Percentiles rank a stretch among this genome's conserved stretches.
These are phyloP conservation scores for Annulohypoxylon truncatum DNA, from an alignment of 2,329 filamentous ascomycete genomes.

Conservation along the genomic window DNA sequence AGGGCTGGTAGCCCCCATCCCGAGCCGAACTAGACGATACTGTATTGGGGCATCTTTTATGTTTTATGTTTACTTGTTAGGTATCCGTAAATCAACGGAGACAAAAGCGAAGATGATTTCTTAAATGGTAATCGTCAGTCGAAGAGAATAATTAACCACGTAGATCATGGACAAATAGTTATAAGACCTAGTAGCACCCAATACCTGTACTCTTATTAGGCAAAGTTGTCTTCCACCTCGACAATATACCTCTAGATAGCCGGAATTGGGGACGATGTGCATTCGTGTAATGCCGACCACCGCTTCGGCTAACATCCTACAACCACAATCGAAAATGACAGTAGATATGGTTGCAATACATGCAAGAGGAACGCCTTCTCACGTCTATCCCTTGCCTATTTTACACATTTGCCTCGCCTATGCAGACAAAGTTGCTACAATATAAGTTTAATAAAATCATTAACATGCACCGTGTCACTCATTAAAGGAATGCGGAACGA, in stretches of 20 bases:
- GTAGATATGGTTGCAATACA: constrained; percentile 26
- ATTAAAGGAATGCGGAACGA: constrained; percentile 1
- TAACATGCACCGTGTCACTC: constrained; percentile 16
- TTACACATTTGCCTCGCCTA: constrained; percentile 17
- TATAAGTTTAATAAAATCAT: constrained; percentile 13
- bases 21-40: constrained; percentile 9
- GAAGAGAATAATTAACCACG: neutral
- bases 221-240: constrained; percentile 14
- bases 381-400: constrained; percentile 18
- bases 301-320: constrained; percentile 28
- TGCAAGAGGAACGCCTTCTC: constrained; percentile 17
- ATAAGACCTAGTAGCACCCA: neutral
- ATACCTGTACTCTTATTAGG: constrained; percentile 22
- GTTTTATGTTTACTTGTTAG: neutral
- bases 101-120: neutral
- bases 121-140: neutral
- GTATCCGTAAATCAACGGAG: constrained; percentile 2
- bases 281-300: constrained; percentile 21
- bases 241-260: constrained; percentile 5
- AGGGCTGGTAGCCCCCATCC: constrained; percentile 32
- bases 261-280: constrained; percentile 19
- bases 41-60: constrained; percentile 2
- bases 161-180: neutral
- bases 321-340: constrained; percentile 16
- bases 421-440: constrained; percentile 27